Percentiles rank a stretch among this genome's conserved stretches.
Conservation (phyloP, 75 land plant species). For the Cupressus sempervirens region DNA sequence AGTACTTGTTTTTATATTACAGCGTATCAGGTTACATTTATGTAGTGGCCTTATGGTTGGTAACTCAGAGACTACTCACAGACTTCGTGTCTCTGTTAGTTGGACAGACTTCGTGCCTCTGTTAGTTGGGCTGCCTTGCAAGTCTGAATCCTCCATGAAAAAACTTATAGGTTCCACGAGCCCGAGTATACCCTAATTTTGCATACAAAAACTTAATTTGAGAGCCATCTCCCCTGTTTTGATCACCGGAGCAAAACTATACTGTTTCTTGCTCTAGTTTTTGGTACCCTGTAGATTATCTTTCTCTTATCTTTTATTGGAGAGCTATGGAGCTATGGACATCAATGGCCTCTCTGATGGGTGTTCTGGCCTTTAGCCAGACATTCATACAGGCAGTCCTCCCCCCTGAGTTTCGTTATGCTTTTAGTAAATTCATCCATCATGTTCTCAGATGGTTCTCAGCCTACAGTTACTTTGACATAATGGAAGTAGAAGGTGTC, state of each 20-base stretch:
- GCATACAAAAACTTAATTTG: neutral
- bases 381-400: conserved; percentile 43
- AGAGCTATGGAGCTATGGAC: conserved; percentile 56
- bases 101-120: too few species aligned
- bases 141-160: too few species aligned
- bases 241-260: neutral
- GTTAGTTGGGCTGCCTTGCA: too few species aligned
- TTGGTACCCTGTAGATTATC: neutral
- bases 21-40: too few species aligned
- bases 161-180: neutral
- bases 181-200: neutral
- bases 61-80: too few species aligned
- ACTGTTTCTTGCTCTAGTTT: neutral
- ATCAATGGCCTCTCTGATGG: conserved; percentile 61
- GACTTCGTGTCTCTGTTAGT: too few species aligned
- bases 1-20: neutral
- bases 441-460: conserved; percentile 36
- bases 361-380: conserved; percentile 68
- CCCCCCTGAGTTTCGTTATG: conserved; percentile 64
- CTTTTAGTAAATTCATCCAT: conserved; percentile 24
- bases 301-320: neutral
- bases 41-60: too few species aligned
- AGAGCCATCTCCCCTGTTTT: neutral
- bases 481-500: conserved; percentile 74
- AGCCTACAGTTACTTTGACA: conserved; percentile 68